A percentile compares a stretch with the other conserved stretches of the same genome.
Conservation (phyloP, 768 basidiomycete species). For the Amanita fuliginea region DNA sequence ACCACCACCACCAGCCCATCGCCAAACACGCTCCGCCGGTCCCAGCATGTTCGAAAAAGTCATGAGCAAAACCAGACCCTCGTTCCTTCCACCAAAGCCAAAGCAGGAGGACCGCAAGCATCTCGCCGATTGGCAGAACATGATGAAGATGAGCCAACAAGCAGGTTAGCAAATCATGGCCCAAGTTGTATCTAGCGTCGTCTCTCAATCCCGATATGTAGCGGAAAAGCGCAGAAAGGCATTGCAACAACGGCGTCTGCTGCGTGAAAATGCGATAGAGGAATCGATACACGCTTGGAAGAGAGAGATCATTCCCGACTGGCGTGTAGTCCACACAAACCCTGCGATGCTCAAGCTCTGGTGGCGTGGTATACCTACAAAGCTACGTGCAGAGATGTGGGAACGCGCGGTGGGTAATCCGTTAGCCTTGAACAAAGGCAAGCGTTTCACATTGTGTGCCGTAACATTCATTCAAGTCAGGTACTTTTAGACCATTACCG, state of each 20-base stretch:
- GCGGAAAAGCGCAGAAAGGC: conserved; percentile 65
- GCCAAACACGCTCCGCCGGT: conserved; percentile 42
- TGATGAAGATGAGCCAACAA: conserved; percentile 74
- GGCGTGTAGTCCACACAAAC: conserved; percentile 63
- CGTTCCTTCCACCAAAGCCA: conserved; percentile 75
- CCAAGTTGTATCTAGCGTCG: not conserved
- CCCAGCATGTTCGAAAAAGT: conserved; percentile 72
- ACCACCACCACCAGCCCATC: conserved; percentile 20
- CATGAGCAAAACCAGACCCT: conserved; percentile 74
- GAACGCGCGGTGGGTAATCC: conserved; percentile 77
- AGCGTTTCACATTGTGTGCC: conserved; percentile 6
- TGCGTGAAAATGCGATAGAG: conserved; percentile 59
- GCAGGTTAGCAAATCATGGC: conserved; percentile 41
- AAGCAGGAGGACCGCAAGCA: conserved; percentile 74
- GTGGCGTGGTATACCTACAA: conserved; percentile 85
- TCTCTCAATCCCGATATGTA: conserved; percentile 14
- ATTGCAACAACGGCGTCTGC: conserved; percentile 47
- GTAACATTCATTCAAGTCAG: conserved; percentile 1
- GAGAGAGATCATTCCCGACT: conserved; percentile 69
- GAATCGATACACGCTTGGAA: conserved; percentile 70
- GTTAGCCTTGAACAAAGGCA: conserved; percentile 75
- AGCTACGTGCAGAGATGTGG: conserved; percentile 75
- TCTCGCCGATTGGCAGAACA: conserved; percentile 74
- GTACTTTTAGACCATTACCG: conserved; percentile 54
- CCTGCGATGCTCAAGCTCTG: conserved; percentile 59